A percentile compares a stretch with the other conserved stretches of the same genome.
phyloP scores from a whole-genome alignment of 805 yeast genomes.

The Limtongia smithiae region DNA sequence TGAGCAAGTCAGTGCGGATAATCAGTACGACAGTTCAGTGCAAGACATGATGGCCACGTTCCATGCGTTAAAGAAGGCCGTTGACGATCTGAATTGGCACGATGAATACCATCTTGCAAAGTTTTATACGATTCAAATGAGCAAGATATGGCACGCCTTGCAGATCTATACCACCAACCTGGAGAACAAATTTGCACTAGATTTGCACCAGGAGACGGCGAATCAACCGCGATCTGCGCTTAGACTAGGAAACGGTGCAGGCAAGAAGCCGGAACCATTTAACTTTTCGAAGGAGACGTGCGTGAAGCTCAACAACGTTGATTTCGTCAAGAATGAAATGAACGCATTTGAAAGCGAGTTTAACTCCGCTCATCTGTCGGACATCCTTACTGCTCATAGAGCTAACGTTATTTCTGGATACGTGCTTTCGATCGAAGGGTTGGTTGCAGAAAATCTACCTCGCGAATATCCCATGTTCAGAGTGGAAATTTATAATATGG shows the following conservation, averaged over 20 bases:
- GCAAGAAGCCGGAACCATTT: constrained; percentile 28
- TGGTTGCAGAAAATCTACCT: constrained; percentile 59
- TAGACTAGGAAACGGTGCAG: constrained; percentile 4
- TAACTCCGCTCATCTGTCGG: constrained; percentile 56
- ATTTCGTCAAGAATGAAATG: constrained; percentile 36
- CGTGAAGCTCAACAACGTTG: constrained; percentile 68
- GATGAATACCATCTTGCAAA: constrained; percentile 60
- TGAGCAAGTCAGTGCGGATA: constrained; percentile 25
- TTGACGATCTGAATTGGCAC: constrained; percentile 63
- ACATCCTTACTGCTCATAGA: constrained; percentile 35
- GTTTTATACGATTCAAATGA: constrained; percentile 57
- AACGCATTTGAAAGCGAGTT: constrained; percentile 52
- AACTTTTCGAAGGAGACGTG: constrained; percentile 47
- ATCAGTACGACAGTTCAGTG: constrained; percentile 56
- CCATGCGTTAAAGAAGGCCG: constrained; percentile 53
- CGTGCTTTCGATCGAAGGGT: constrained; percentile 59
- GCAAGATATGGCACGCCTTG: constrained; percentile 60
- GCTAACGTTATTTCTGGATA: constrained; percentile 37
- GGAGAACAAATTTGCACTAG: constrained; percentile 32
- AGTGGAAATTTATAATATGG: constrained; percentile 59
- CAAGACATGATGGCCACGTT: constrained; percentile 64
- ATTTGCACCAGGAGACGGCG: constrained; percentile 13
- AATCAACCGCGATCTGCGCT: too few species aligned
- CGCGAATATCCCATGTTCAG: constrained; percentile 53
- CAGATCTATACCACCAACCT: constrained; percentile 43